Percentiles rank a stretch among this genome's conserved stretches.
These are phyloP conservation scores for Aureobasidium uvarum DNA, from an alignment of 2,329 filamentous ascomycete species.

Conservation along the genomic window DNA sequence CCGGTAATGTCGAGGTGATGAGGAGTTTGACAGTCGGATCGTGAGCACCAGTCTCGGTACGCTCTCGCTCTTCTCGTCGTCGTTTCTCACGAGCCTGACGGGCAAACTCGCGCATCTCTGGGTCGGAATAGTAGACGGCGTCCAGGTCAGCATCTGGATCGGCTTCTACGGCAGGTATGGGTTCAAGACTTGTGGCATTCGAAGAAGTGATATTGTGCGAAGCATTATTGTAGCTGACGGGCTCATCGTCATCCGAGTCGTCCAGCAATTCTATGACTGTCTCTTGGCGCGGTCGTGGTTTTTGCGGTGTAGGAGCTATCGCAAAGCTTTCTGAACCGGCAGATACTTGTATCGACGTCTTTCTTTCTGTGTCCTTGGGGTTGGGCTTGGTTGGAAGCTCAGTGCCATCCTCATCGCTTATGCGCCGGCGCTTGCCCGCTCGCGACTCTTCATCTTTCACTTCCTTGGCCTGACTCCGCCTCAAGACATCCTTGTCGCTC, in stretches of 20 bases:
- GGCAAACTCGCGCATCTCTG: slow-evolving; percentile 46
- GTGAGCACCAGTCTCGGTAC: slow-evolving; percentile 29
- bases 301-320: slow-evolving; percentile 18
- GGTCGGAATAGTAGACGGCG: slow-evolving; percentile 40
- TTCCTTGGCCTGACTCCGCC: not conserved
- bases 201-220: slow-evolving; percentile 15
- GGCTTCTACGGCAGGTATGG: slow-evolving; percentile 23
- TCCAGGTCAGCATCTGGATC: slow-evolving; percentile 32
- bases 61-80: slow-evolving; percentile 34
- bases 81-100: slow-evolving; percentile 45
- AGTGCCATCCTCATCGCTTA: slow-evolving; percentile 29
- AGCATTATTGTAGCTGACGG: slow-evolving; percentile 26
- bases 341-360: slow-evolving; percentile 28
- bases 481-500: slow-evolving; percentile 30
- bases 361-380: slow-evolving; percentile 25
- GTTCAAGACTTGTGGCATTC: slow-evolving; percentile 1
- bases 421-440: slow-evolving; percentile 34
- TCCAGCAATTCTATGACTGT: slow-evolving; percentile 27
- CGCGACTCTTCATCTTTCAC: slow-evolving; percentile 3
- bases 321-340: slow-evolving; percentile 25
- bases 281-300: slow-evolving; percentile 7
- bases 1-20: slow-evolving; percentile 64
- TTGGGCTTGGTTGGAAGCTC: slow-evolving; percentile 25
- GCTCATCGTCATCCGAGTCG: slow-evolving; percentile 6
- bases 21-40: slow-evolving; percentile 62